Base-by-base conservation (phyloP, 1,139 yeast genomes). In the Debaryomyces coudertii region DNA sequence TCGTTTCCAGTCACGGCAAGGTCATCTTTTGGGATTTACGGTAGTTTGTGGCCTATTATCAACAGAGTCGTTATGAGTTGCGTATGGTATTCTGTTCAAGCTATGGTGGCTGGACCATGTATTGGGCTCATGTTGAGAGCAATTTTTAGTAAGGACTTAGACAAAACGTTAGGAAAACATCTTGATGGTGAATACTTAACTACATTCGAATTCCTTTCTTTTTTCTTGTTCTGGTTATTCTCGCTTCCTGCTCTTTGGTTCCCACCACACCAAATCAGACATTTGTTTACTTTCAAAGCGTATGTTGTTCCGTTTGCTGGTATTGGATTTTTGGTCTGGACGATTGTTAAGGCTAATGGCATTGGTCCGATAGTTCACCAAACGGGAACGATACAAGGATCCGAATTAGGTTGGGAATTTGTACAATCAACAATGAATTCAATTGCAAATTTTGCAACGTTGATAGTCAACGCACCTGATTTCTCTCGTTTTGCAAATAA, bases 391-490 rank as follows among this genome's bases (percentile, higher is more conserved):
- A 64, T 79, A 31, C 63, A 71, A 14, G 92, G 92, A 15, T 71
- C 85, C 2, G 83, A 68, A 0, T 76, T 85, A 47, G 92, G 83
- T 27, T 90, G 97, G 97, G 88, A 87, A 1, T 87, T 89, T 65
- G 79, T 90, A 47, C 79, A 79, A 57, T 79, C 90, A n/a, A 71
- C 85, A 35, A 85, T 90, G 90, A 85, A 85, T 62, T 77, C 90
- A 44, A 72, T 90, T 54, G 90, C 95, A 23, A 87, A 88, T 67
- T 90, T 90, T 60, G 95, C 96, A 5, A 87, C 97, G 6, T 76
- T 90, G 60, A 86, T 89, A 58, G 81, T 87, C 52, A 90, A 90
- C 66, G 87, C 95, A 15, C 96, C 97, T 0, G 97, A 90, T 76
- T 90, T 89, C 65, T 77, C 96, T 18, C 82, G 97, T 64, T 87